phyloP scores from a whole-genome alignment of 371 early-diverging fungal genomes.

The Blastocladiella emersonii region DNA sequence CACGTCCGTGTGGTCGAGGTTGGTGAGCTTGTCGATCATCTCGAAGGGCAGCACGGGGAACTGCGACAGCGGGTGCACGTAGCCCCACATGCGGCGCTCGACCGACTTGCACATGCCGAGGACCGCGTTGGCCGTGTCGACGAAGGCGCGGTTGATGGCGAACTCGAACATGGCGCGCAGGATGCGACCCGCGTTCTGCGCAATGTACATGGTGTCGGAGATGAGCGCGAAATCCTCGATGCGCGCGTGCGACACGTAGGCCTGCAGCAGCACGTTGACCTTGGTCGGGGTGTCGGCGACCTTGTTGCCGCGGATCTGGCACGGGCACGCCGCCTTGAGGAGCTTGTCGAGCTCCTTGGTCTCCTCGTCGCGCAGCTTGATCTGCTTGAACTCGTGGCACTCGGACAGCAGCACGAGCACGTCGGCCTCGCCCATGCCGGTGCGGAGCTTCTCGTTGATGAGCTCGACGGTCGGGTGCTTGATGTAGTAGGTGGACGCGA shows the following conservation, averaged over 20 bases:
- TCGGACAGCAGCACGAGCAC: conserved; percentile 71
- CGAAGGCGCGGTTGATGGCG: conserved; percentile 78
- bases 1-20: conserved; percentile 4
- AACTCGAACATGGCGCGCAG: conserved; percentile 93
- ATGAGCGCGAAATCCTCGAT: conserved; percentile 85
- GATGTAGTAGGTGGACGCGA: conserved; percentile 83
- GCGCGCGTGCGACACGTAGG: conserved; percentile 58
- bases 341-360: conserved; percentile 58
- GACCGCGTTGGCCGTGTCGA: conserved; percentile 62
- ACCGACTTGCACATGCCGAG: conserved; percentile 76
- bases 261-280: conserved; percentile 80
- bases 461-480: conserved; percentile 69
- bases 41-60: conserved; percentile 30
- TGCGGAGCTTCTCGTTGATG: conserved; percentile 55
- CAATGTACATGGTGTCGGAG: conserved; percentile 82
- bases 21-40: conserved; percentile 8
- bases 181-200: conserved; percentile 84
- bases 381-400: conserved; percentile 85
- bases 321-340: conserved; percentile 8
- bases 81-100: conserved; percentile 87
- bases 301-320: not conserved
- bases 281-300: conserved; percentile 53
- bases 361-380: conserved; percentile 79
- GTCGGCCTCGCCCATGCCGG: conserved; percentile 75
- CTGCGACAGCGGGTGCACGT: conserved; percentile 81